Percentiles rank a stretch among this genome's conserved stretches.
Conservation (phyloP, 257 asterid species). For the Haberlea rhodopensis region DNA sequence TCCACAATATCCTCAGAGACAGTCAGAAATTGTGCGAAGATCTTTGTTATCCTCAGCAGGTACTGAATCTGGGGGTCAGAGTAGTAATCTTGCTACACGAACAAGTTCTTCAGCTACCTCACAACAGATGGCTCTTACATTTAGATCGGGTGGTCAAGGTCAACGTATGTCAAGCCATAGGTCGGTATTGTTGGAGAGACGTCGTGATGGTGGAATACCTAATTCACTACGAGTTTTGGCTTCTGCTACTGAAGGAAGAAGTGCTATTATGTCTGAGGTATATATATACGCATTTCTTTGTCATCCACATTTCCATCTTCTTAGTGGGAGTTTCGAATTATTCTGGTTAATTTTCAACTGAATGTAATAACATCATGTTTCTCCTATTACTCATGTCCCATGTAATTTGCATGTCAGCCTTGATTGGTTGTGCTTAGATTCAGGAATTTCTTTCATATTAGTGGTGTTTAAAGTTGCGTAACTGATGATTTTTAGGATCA, state of each 20-base stretch:
- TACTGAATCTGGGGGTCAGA: conserved; percentile 53
- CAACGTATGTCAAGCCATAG: conserved; percentile 52
- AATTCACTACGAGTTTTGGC: conserved; percentile 53
- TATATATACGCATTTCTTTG: conserved; percentile 11
- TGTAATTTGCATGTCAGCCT: not conserved
- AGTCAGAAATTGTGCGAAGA: conserved; percentile 69
- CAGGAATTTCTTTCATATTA: not conserved
- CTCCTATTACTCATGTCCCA: conserved; percentile 5
- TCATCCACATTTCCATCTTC: conserved; percentile 1
- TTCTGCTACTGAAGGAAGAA: conserved; percentile 73
- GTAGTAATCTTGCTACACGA: conserved; percentile 35
- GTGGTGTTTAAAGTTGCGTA: not conserved
- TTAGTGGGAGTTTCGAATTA: not conserved
- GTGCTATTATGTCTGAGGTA: conserved; percentile 85
- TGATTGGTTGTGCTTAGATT: conserved; percentile 9
- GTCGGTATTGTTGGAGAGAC: conserved; percentile 75
- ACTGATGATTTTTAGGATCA: not conserved
- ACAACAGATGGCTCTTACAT: conserved; percentile 41
- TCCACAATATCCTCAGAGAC: conserved; percentile 56
- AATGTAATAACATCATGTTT: not conserved
- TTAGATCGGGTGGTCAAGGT: conserved; percentile 22
- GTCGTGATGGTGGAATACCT: conserved; percentile 63
- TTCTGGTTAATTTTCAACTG: not conserved
- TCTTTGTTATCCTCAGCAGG: conserved; percentile 55
- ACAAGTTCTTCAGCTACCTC: conserved; percentile 41